Evolutionary conservation across 768 basidiomycete genomes (phyloP).

Genomic region (Tulasnella sp.): DNA sequence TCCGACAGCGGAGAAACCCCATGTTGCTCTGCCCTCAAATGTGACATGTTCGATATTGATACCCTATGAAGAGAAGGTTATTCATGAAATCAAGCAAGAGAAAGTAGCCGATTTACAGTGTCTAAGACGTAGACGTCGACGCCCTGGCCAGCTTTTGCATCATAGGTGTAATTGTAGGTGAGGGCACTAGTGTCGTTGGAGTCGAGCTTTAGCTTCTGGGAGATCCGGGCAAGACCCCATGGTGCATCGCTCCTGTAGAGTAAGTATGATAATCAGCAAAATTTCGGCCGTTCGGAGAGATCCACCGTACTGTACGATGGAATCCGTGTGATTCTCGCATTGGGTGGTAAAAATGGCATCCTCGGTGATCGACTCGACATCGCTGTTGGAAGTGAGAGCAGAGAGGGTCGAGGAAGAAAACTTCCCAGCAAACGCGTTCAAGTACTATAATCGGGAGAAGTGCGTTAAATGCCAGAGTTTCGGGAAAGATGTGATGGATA

Average conservation of each 20-base stretch:
- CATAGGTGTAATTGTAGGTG: slow-evolving; percentile 13
- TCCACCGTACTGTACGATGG: background rate
- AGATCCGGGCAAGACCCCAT: slow-evolving; percentile 16
- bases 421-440: slow-evolving; percentile 3
- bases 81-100: slow-evolving; percentile 22
- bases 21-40: slow-evolving; percentile 12
- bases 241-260: slow-evolving; percentile 8
- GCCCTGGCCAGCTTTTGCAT: background rate
- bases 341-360: background rate
- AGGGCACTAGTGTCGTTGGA: background rate
- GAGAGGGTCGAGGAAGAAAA: background rate
- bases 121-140: slow-evolving; percentile 34
- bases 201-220: background rate
- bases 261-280: too few species aligned
- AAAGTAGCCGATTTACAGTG: slow-evolving; percentile 18
- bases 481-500: too few species aligned
- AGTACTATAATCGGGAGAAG: too few species aligned
- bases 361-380: slow-evolving; percentile 4
- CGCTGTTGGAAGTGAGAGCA: background rate
- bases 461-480: too few species aligned
- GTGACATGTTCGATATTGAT: slow-evolving; percentile 10
- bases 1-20: background rate
- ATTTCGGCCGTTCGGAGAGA: background rate
- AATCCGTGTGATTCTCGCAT: background rate
- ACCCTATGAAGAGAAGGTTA: slow-evolving; percentile 29